A percentile compares a stretch with the other conserved stretches of the same genome.
phyloP scores from a whole-genome alignment of 1,284 basidiomycete species.

The Naganishia cerealis region DNA sequence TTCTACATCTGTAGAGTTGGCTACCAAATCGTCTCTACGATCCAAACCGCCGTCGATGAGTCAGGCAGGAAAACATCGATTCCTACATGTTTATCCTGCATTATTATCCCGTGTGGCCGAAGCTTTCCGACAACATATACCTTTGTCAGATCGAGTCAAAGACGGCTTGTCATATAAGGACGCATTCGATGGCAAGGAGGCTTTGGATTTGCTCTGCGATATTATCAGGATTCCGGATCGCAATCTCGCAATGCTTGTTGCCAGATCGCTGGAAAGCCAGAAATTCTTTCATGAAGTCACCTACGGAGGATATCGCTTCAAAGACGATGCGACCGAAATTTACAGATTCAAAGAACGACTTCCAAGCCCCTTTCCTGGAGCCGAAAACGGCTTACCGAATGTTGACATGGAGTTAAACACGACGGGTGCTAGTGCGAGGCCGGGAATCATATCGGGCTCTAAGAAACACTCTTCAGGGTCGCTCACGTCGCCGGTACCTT shows the following conservation, averaged over 20 bases:
- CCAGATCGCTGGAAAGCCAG: slow-evolving; percentile 92
- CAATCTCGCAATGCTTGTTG: slow-evolving; percentile 88
- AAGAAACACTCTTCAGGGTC: slow-evolving; percentile 32
- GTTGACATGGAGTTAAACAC: slow-evolving; percentile 22
- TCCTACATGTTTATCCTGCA: slow-evolving; percentile 88
- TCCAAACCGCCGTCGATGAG: slow-evolving; percentile 43
- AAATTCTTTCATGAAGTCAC: slow-evolving; percentile 99
- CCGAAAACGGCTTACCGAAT: slow-evolving; percentile 27
- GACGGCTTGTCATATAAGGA: slow-evolving; percentile 95
- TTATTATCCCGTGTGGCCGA: slow-evolving; percentile 90
- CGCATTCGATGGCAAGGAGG: slow-evolving; percentile 93
- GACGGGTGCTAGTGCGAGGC: slow-evolving; percentile 5
- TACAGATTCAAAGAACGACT: slow-evolving; percentile 75
- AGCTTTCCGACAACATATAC: slow-evolving; percentile 81
- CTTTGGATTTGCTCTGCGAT: slow-evolving; percentile 92
- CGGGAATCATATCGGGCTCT: slow-evolving; percentile 12
- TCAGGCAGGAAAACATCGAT: slow-evolving; percentile 50
- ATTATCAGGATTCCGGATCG: slow-evolving; percentile 98
- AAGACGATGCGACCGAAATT: slow-evolving; percentile 84
- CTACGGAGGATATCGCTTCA: slow-evolving; percentile 84
- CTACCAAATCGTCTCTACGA: slow-evolving; percentile 41
- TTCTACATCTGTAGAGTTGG: slow-evolving; percentile 44
- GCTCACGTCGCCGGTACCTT: slow-evolving; percentile 25
- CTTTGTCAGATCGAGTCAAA: slow-evolving; percentile 76
- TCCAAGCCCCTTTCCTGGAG: slow-evolving; percentile 47